Base-by-base conservation (phyloP, 2,329 filamentous ascomycete genomes). In the Aspergillus neoniger region DNA sequence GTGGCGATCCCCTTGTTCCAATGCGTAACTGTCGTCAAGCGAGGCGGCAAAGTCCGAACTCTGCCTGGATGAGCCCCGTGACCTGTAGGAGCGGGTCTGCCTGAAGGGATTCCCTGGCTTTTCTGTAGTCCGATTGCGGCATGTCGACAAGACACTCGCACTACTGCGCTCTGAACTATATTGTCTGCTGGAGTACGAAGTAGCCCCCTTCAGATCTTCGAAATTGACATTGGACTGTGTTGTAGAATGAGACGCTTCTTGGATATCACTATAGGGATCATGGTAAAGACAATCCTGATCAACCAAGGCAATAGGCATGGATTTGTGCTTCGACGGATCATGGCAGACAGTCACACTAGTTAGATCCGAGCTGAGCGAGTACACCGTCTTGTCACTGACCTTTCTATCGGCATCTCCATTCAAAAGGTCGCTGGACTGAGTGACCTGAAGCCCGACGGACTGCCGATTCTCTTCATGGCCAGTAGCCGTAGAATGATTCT, bases 331-430 rank as follows among this genome's bases (percentile, higher is more conserved):
- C n/a, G 74, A 74, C 4, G 74, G 70, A 48, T 70, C 67, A 48
- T 65, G 75, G 56, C 63, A 65, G n/a, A 78, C 70, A 36, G 75
- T 79, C 14, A 54, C 59, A 15, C 59, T 69, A 6, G 72, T 77
- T n/a, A 61, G 61, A n/a, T 70, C 68, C 3, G 76, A 77, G 30
- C 68, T 63, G 19, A 69, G 68, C 12, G 76, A 77, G 17, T 67
- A 54, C 0, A 68, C 61, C 1, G 69, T 75, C 49, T 72, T 69
- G 47, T 70, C 69, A 60, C 76, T 77, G 38, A 70, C 66, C 44
- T 73, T 73, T 12, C 75, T 72, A 9, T 70, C 63, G n/a, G 39
- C 17, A 52, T 41, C 28, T 23, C 50, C 43, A 15, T 52, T 41
- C 17, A 51, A n/a, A 39, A 55, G 19, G 9, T 28, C 21, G 56